Evolutionary conservation across 129 eudicot species (phyloP).

Genomic region (Scalesia atractyloides): DNA sequence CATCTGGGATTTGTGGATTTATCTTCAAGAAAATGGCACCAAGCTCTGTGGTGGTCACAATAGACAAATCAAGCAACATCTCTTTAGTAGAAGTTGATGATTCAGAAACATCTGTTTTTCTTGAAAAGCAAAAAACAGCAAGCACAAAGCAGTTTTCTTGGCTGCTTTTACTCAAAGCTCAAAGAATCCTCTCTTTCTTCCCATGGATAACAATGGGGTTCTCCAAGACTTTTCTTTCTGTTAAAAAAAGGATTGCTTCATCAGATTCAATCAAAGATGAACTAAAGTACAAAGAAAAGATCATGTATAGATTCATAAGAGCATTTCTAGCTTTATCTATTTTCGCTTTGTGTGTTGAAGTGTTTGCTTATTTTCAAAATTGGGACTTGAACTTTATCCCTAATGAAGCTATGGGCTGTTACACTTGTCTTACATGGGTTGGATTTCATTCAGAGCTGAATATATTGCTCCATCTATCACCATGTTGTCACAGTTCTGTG

Average conservation of each 20-base stretch:
- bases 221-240: conserved; percentile 35
- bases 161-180: conserved; percentile 67
- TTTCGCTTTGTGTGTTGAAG: conserved; percentile 60
- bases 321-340: conserved; percentile 64
- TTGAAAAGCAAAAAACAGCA: conserved; percentile 66
- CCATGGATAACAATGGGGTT: conserved; percentile 64
- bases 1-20: conserved; percentile 33
- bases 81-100: conserved; percentile 48
- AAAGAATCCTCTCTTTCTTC: conserved; percentile 54
- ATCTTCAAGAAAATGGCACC: conserved; percentile 47
- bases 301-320: conserved; percentile 68
- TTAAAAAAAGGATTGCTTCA: conserved; percentile 57
- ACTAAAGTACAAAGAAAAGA: conserved; percentile 57
- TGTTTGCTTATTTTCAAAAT: conserved; percentile 66
- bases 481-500: conserved; percentile 60
- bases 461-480: conserved; percentile 67
- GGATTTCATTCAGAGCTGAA: conserved; percentile 72
- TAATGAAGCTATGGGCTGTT: conserved; percentile 58
- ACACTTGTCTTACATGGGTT: conserved; percentile 61
- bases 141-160: conserved; percentile 74
- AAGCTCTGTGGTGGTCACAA: conserved; percentile 47
- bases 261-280: conserved; percentile 68
- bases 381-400: conserved; percentile 76
- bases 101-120: conserved; percentile 41
- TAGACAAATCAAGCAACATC: conserved; percentile 47